Conservation (phyloP, 768 basidiomycete genomes). For the Austroboletus eburneus region DNA sequence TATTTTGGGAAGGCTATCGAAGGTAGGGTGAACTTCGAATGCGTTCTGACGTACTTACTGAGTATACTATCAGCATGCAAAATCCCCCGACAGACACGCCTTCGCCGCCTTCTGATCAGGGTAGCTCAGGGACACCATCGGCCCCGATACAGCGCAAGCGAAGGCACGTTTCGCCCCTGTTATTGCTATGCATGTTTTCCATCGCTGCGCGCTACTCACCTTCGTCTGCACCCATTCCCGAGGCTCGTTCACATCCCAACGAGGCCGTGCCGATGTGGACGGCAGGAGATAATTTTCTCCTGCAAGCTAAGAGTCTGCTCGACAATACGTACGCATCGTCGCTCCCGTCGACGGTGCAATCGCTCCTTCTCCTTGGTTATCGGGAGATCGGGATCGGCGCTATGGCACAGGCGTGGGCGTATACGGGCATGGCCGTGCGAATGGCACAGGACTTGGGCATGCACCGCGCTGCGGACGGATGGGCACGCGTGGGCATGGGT, state of each 20-base stretch:
- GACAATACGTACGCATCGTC: slow-evolving; percentile 68
- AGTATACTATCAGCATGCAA: slow-evolving; percentile 29
- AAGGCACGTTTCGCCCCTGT: slow-evolving; percentile 54
- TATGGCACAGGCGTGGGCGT: slow-evolving; percentile 87
- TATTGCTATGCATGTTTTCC: slow-evolving; percentile 81
- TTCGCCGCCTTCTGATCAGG: slow-evolving; percentile 24
- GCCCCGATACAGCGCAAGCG: slow-evolving; percentile 40
- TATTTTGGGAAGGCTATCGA: slow-evolving; percentile 58
- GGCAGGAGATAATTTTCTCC: slow-evolving; percentile 71
- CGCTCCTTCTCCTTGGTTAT: slow-evolving; percentile 76
- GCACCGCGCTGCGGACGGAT: slow-evolving; percentile 77
- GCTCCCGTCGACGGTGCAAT: slow-evolving; percentile 70
- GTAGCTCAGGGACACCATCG: slow-evolving; percentile 18
- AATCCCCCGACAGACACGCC: slow-evolving; percentile 29
- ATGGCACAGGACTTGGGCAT: slow-evolving; percentile 89
- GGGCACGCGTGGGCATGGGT: slow-evolving; percentile 59
- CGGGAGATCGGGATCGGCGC: slow-evolving; percentile 85
- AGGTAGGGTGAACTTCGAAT: slow-evolving; percentile 28
- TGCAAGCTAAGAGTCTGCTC: slow-evolving; percentile 61
- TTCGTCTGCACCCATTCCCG: slow-evolving; percentile 21
- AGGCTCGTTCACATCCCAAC: slow-evolving; percentile 34
- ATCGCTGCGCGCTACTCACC: slow-evolving; percentile 70
- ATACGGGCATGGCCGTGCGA: slow-evolving; percentile 83
- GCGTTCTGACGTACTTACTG: no score
- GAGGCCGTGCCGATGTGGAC: slow-evolving; percentile 68